Percentiles rank a stretch among this genome's conserved stretches.
These are phyloP conservation scores for Coccinonectria pachysandricola DNA, from an alignment of 2,329 filamentous ascomycete genomes.

Conservation along the genomic window DNA sequence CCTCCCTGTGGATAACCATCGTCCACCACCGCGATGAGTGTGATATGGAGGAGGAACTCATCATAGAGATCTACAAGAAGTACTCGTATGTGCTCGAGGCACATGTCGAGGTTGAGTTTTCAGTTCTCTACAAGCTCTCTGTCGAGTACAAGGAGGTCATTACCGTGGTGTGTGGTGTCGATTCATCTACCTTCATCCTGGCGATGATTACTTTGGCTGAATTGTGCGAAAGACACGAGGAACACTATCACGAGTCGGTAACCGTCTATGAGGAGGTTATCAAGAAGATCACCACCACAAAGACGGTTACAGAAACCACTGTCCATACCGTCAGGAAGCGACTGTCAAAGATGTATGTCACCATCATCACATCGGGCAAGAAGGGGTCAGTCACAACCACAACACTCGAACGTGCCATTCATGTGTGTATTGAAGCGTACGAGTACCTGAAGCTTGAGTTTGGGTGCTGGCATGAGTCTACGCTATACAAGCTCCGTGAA, in stretches of 20 bases:
- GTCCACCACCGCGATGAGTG: slow-evolving; percentile 25
- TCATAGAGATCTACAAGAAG: slow-evolving; percentile 31
- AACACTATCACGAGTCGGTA: slow-evolving; percentile 34
- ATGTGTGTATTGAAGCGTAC: slow-evolving; percentile 29
- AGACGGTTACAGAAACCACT: slow-evolving; percentile 21
- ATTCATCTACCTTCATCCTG: slow-evolving; percentile 18
- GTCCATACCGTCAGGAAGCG: slow-evolving; percentile 37
- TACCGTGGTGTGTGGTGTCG: slow-evolving; percentile 25
- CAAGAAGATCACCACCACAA: slow-evolving; percentile 25
- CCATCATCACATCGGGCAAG: slow-evolving; percentile 28
- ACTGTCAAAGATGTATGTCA: slow-evolving; percentile 35
- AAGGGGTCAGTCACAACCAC: slow-evolving; percentile 12
- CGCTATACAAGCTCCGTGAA: slow-evolving; percentile 32
- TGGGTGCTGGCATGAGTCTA: slow-evolving; percentile 35
- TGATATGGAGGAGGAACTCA: slow-evolving; percentile 30
- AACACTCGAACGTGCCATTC: slow-evolving; percentile 26
- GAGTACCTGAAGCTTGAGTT: slow-evolving; percentile 30
- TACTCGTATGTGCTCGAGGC: slow-evolving; percentile 37
- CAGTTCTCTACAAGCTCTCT: slow-evolving; percentile 31
- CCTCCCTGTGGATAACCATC: slow-evolving; percentile 32
- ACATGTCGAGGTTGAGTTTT: slow-evolving; percentile 31
- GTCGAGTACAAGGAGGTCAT: slow-evolving; percentile 38
- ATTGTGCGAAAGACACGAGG: slow-evolving; percentile 33
- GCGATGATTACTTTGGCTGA: slow-evolving; percentile 30
- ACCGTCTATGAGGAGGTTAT: slow-evolving; percentile 36